Evolutionary conservation across 495 filamentous ascomycete species (phyloP), one percentile per base, ranked within the genome.

Genomic region (Penicillium antarcticum): DNA sequence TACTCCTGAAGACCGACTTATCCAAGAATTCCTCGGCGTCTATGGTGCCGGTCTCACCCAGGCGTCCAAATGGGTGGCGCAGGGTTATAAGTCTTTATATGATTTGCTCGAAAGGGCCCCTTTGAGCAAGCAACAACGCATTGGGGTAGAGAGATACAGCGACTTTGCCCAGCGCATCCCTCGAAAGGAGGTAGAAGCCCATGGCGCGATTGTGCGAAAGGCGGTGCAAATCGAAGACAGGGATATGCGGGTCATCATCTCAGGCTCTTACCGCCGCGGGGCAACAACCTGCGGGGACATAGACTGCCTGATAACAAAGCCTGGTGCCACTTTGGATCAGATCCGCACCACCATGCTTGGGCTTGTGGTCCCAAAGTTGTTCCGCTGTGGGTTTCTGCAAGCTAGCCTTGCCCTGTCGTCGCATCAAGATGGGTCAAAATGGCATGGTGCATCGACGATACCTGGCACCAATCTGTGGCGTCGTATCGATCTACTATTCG

Each of bases 241-340:
- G 3, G 66, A 65, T 3, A 76, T 87, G 66, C 66, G 91, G 68
- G 72, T 90, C 49, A 86, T 87, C 45, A 77, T 95, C 26, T 83
- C 85, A 26, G 94, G 94, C 1, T 95, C 88, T 46, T 97, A 95
- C 64, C 85, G 94, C 7, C 86, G 94, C 32, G 91, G 91, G 34
- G 78, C 88, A 8, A 63, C 73, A 10, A 78, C 76, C 47, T 92
- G 81, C 6, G 86, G 89, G 0, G 92, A 97, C 66, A 86, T 97
- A 52, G 94, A 97, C 62, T 68, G 91, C 26, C 83, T 98, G 46
- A 79, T 97, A 52, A 96, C 94, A 3, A 89, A 87, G 62, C 76
- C 74, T 1, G 73, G 76, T 5, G 82, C 85, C 1, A 65, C 63
- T 1, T 67, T 83, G 17, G 71, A 76, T 10, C 66, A 72, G n/a